Evolutionary conservation across 345 rosid species (phyloP), one percentile per base, ranked within the genome.

Genomic region (Atalantia buxifolia): DNA sequence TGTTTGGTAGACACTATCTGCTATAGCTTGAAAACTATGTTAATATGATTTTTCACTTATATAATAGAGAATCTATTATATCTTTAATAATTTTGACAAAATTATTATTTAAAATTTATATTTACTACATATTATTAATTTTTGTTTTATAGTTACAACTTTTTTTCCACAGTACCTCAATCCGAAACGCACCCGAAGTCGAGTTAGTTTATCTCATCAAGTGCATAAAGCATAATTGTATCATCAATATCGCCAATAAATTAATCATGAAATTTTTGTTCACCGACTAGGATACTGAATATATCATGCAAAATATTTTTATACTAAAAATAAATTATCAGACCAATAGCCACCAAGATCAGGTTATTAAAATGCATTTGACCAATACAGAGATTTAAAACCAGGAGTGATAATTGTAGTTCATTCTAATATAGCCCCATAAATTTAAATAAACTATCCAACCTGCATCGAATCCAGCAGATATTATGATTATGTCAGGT

Each of bases 381-480:
- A 35, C 53, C 38, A 33, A 57, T 10, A 60, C 38, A 72, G 1
- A 57, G 12, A 9, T 10, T 30, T 28, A 19, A 50, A 64, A 36
- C 24, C 53, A 16, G n/a, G 45, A 35, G 40, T 12, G 50, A 53
- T 33, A 50, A 35, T 25, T 7, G 13, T 28, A 40, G 9, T 27
- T 27, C 12, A 59, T 7, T 8, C n/a, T 36, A 59, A 30, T 36
- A 53, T 18, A 50, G 36, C 19, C 45, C 50, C 66, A 38, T 6
- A 67, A 28, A 56, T 55, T 53, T 13, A 76, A 60, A 19, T 45
- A 61, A 69, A 36, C 27, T 56, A 76, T 53, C 77, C 76, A 71
- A 95, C 99, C 99, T 90, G 99, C 97, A 89, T 95, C 97, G 81
- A 93, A 95, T 79, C 98, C 99, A 28, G 98, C 99, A 76, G 97